Conservation (phyloP, 164 flowering plant genomes). For the Paratinospora sagittata region DNA sequence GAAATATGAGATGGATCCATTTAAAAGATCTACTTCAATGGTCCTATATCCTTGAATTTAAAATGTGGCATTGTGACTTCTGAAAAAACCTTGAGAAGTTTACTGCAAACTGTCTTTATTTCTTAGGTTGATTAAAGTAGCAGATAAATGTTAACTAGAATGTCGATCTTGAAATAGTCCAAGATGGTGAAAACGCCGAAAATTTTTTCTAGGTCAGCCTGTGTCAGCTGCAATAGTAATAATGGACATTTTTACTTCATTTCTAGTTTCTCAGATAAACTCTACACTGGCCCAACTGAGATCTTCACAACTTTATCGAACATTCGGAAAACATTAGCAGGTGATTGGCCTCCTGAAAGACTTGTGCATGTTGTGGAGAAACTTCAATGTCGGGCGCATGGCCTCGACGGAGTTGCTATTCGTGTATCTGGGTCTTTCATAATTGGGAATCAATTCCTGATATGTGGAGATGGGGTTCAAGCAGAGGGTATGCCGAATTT, state of each 20-base stretch:
- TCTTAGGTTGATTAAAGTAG: background rate
- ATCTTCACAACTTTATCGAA: conserved; percentile 51
- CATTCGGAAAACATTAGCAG: conserved; percentile 67
- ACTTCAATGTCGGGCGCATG: conserved; percentile 85
- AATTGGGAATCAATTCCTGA: conserved; percentile 74
- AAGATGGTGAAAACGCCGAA: background rate
- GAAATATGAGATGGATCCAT: background rate
- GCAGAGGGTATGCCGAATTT: conserved; percentile 84
- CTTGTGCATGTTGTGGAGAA: conserved; percentile 97
- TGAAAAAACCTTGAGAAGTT: background rate
- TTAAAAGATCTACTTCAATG: background rate
- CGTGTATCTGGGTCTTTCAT: conserved; percentile 90
- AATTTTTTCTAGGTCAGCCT: background rate
- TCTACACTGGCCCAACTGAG: conserved; percentile 52
- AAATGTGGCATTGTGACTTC: background rate
- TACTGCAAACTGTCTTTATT: background rate
- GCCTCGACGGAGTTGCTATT: conserved; percentile 73
- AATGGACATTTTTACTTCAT: background rate
- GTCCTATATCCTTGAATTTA: background rate
- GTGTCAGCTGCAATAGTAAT: background rate
- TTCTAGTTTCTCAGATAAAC: conserved; percentile 69
- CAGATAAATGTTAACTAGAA: background rate
- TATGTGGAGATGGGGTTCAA: conserved; percentile 90
- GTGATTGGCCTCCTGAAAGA: conserved; percentile 81
- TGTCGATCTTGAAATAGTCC: background rate